phyloP scores from a whole-genome alignment of 805 yeast genomes.

The Ogataea haglerorum region DNA sequence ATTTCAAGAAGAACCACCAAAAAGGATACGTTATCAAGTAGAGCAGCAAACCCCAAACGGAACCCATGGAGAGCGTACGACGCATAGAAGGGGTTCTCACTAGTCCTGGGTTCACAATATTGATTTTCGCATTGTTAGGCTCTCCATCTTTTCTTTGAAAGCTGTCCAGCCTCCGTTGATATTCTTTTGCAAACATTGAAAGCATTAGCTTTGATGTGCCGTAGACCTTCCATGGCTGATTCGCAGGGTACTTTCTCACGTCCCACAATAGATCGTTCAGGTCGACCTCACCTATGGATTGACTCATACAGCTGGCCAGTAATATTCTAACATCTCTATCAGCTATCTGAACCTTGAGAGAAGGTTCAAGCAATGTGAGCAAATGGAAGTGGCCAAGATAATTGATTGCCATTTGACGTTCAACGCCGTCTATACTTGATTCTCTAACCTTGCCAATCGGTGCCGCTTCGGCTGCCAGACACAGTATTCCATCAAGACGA shows the following conservation, averaged over 20 bases:
- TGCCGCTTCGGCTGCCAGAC: slow-evolving; percentile 79
- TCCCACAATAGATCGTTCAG: slow-evolving; percentile 63
- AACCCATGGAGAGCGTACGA: slow-evolving; percentile 73
- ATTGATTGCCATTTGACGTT: slow-evolving; percentile 78
- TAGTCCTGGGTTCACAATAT: slow-evolving; percentile 86
- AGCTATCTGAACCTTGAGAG: slow-evolving; percentile 84
- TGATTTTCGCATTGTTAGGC: slow-evolving; percentile 64
- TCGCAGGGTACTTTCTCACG: slow-evolving; percentile 51
- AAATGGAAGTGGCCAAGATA: slow-evolving; percentile 80
- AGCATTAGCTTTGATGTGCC: slow-evolving; percentile 81
- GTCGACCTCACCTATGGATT: slow-evolving; percentile 67
- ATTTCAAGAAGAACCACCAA: slow-evolving; percentile 77
- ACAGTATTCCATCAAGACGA: slow-evolving; percentile 82
- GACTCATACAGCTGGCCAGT: slow-evolving; percentile 74
- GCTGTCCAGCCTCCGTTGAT: slow-evolving; percentile 59
- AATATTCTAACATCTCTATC: slow-evolving; percentile 89
- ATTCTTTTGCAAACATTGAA: slow-evolving; percentile 72
- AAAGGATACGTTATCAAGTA: slow-evolving; percentile 74
- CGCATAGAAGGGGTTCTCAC: slow-evolving; percentile 87
- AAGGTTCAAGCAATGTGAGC: slow-evolving; percentile 75
- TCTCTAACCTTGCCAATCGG: slow-evolving; percentile 69
- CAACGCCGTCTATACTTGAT: slow-evolving; percentile 78
- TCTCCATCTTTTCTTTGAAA: slow-evolving; percentile 69
- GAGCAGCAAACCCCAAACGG: slow-evolving; percentile 54
- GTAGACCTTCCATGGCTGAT: slow-evolving; percentile 68